Evolutionary conservation across 805 yeast species (phyloP).

Genomic region (Spencermartinsiella europaea): DNA sequence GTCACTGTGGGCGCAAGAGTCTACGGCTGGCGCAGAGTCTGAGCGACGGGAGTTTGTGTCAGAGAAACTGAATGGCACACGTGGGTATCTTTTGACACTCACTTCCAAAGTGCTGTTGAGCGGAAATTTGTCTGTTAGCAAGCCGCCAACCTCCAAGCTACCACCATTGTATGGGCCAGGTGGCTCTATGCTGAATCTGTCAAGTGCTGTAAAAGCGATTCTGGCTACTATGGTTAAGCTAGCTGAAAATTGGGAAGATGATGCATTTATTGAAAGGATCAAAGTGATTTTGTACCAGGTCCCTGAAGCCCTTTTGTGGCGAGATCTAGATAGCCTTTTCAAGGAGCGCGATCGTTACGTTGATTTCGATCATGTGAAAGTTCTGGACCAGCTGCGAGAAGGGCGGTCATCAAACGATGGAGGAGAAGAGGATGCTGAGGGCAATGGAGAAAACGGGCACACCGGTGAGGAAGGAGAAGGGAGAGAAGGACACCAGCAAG

Average conservation of each 20-base stretch:
- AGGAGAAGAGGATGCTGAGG: too few relatives aligned
- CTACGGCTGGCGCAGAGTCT: conserved; percentile 2
- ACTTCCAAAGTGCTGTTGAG: conserved; percentile 12
- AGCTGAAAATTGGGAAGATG: not conserved
- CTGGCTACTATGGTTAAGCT: not conserved
- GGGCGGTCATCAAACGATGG: not conserved
- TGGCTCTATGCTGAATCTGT: not conserved
- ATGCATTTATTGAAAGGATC: conserved; percentile 3
- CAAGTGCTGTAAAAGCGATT: not conserved
- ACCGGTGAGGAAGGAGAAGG: not conserved
- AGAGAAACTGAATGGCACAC: conserved; percentile 4
- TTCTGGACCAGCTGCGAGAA: not conserved
- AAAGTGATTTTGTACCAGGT: conserved; percentile 10
- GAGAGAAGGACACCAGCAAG: too few relatives aligned
- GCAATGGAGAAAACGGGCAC: not conserved
- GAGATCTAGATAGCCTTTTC: conserved; percentile 14
- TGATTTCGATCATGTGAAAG: conserved; percentile 2
- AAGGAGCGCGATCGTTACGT: conserved; percentile 8
- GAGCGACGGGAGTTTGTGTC: conserved; percentile 10
- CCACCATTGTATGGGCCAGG: not conserved
- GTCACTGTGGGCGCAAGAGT: conserved; percentile 13
- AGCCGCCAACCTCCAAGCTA: not conserved
- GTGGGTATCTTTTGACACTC: conserved; percentile 13
- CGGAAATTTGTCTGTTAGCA: conserved; percentile 7
- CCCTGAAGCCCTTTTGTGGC: conserved; percentile 15